phyloP scores from a whole-genome alignment of 2,329 filamentous ascomycete genomes.

The Xylariaceae sp. region DNA sequence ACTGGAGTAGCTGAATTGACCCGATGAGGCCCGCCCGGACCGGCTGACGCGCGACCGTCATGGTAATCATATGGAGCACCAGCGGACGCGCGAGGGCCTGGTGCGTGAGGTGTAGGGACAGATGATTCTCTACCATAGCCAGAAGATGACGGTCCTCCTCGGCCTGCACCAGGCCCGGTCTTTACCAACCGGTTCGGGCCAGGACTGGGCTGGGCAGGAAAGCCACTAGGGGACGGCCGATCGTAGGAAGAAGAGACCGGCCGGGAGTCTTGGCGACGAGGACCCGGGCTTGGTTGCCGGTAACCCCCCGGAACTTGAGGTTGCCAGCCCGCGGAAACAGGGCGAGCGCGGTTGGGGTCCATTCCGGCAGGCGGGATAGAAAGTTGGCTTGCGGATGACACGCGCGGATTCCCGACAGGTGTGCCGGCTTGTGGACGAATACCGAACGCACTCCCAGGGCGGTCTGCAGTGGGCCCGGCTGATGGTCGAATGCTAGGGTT shows the following conservation, averaged over 20 bases:
- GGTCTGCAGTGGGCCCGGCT: constrained; percentile 45
- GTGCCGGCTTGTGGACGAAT: constrained; percentile 42
- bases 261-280: constrained; percentile 25
- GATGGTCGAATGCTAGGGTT: constrained; percentile 48
- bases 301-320: constrained; percentile 40
- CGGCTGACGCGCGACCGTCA: constrained; percentile 24
- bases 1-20: constrained; percentile 23
- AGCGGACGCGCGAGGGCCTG: constrained; percentile 36
- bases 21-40: constrained; percentile 22
- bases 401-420: constrained; percentile 36
- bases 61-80: constrained; percentile 27
- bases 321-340: constrained; percentile 43
- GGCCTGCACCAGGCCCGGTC: constrained; percentile 28
- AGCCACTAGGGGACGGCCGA: constrained; percentile 24
- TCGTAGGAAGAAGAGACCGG: constrained; percentile 23
- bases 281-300: constrained; percentile 37
- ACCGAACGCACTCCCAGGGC: constrained; percentile 50
- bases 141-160: constrained; percentile 26
- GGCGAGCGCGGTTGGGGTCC: constrained; percentile 40
- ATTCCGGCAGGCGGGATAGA: constrained; percentile 38
- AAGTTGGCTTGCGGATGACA: constrained; percentile 46
- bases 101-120: constrained; percentile 25
- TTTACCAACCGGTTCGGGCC: constrained; percentile 39
- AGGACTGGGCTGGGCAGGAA: constrained; percentile 33
- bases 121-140: constrained; percentile 24